Percentiles rank a stretch among this genome's conserved stretches.
Conservation (phyloP, 2,329 filamentous ascomycete species). For the Microcyclospora tardicrescens region DNA sequence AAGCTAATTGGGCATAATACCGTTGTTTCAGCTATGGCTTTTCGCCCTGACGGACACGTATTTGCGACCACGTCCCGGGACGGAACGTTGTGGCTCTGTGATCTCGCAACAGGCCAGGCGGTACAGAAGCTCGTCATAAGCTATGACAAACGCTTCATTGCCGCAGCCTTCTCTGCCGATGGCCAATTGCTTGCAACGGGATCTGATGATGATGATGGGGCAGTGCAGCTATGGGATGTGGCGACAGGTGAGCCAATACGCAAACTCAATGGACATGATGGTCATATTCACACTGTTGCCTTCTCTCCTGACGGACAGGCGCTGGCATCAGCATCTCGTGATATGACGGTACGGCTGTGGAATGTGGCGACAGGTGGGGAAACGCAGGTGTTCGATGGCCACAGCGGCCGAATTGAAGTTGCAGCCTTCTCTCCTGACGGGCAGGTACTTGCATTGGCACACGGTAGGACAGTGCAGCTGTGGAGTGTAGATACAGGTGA, state of each 20-base stretch:
- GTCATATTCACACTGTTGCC: not conserved
- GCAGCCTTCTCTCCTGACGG: constrained; percentile 4
- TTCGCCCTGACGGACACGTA: not conserved
- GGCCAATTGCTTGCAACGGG: not conserved
- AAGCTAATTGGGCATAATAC: not conserved
- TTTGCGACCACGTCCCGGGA: not conserved
- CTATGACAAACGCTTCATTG: not conserved
- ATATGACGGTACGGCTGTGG: constrained; percentile 2
- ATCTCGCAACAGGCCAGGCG: constrained; percentile 1
- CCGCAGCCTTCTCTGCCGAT: not conserved
- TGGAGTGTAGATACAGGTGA: constrained; percentile 7
- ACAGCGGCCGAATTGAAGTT: not conserved
- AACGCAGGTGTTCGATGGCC: constrained; percentile 1
- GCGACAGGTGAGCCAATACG: not conserved
- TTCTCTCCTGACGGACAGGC: not conserved
- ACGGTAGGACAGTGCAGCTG: constrained; percentile 5
- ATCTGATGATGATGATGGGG: constrained; percentile 2
- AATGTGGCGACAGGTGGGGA: constrained; percentile 2
- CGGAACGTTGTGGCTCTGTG: constrained; percentile 2
- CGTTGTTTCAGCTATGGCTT: not conserved
- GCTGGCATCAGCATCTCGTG: not conserved
- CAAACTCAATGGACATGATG: not conserved
- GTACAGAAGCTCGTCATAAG: too few species aligned
- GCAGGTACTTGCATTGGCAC: not conserved
- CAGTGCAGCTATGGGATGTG: constrained; percentile 9